Evolutionary conservation across 805 yeast species (phyloP), one percentile per base, ranked within the genome.

Genomic region (Alloascoidea hylecoeti): DNA sequence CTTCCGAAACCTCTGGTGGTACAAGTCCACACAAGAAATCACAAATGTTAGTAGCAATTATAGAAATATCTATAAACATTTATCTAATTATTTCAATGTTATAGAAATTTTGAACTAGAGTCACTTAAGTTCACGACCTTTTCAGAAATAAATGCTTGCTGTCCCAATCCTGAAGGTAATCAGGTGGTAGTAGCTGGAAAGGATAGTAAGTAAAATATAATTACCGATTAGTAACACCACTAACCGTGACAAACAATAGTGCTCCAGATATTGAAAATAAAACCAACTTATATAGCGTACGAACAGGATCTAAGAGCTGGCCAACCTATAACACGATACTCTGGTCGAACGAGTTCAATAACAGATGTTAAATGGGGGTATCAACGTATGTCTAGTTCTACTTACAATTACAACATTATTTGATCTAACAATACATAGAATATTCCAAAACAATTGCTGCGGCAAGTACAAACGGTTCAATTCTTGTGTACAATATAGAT

Each of bases 361-460:
- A 9, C 30, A 9, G 30, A 23, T 23, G 30, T 23, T 9, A 23
- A 23, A n/a, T 23, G 30, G 30, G 30, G 30, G 30, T 23, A 23
- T 23, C 30, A 23, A 23, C 30, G 30, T 23, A 23, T 23, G 30
- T 23, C n/a, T 23, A n/a, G n/a, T 23, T 23, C n/a, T 23, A 23
- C 30, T n/a, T 23, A 9, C n/a, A 9, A 9, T 23, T 23, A 9
- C 9, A 23, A 23, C 30, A 9, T 23, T n/a, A 23, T n/a, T 23
- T 23, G 30, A 23, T 9, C 30, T 23, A 23, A 23, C 30, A 9
- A 9, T 23, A n/a, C n/a, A 23, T 23, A 23, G 30, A 23, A 23
- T 23, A 23, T 23, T 23, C 58, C 9, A 50, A 52, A 35, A 52
- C 61, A 6, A 51, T 52, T 37, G 60, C 52, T 34, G 52, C 58